Conservation (phyloP, 1,284 basidiomycete genomes). For the Ganoderma sinense region DNA sequence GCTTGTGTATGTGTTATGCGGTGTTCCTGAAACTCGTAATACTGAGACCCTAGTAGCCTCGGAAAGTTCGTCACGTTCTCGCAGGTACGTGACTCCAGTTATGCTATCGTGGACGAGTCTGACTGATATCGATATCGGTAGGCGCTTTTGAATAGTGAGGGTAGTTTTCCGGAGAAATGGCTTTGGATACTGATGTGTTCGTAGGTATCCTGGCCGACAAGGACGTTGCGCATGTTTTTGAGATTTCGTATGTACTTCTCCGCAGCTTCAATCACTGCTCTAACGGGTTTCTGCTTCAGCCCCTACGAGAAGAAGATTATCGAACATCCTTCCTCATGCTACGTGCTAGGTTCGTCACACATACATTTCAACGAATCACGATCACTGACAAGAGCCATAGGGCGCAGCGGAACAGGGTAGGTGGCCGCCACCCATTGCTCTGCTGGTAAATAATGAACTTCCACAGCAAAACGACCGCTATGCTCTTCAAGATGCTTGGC, state of each 20-base stretch:
- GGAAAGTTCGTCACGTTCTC: constrained; percentile 74
- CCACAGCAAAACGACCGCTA: constrained; percentile 75
- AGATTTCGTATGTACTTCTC: constrained; percentile 54
- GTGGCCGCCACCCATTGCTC: no score
- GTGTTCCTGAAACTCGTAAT: background rate
- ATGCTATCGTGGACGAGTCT: background rate
- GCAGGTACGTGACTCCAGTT: constrained; percentile 48
- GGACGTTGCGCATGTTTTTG: constrained; percentile 58
- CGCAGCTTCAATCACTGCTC: background rate
- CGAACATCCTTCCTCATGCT: constrained; percentile 66
- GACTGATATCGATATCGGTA: constrained; percentile 33
- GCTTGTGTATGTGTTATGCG: constrained; percentile 55
- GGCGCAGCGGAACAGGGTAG: constrained; percentile 76
- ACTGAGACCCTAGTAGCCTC: constrained; percentile 46
- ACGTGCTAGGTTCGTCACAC: constrained; percentile 58
- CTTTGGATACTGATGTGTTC: no score
- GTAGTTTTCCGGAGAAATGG: no score
- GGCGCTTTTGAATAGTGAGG: constrained; percentile 61
- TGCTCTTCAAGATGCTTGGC: constrained; percentile 77
- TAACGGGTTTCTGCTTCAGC: no score
- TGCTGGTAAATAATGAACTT: no score
- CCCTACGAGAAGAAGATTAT: constrained; percentile 67
- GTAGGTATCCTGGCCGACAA: constrained; percentile 55
- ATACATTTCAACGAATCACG: no score
- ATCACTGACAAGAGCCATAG: background rate